Evolutionary conservation across 169 alveolate species (phyloP), one percentile per base, ranked within the genome.

Genomic region (Plasmodium gaboni): DNA sequence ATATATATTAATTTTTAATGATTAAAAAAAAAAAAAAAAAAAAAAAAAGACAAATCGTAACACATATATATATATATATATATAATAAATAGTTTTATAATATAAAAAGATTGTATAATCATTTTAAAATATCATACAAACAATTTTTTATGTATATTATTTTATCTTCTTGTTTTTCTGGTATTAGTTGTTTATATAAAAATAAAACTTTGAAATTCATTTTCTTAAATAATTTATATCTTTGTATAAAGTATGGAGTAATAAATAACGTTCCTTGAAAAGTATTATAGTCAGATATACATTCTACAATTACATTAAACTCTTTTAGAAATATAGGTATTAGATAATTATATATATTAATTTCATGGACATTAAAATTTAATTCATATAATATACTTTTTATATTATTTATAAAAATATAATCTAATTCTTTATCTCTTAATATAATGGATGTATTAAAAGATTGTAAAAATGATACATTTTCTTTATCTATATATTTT

Each of bases 191-290:
- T 48, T 83, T 83, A 70, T 83, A 69, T 42, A 83, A 61, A 69
- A 67, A 44, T 51, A 83, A 59, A 38, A 83, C 85, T 69, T 26
- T 83, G 51, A 32, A 83, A 69, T 71, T 71, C 12, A 69, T 63
- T 38, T 19, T 83, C 53, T 83, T 83, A 83, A 83, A 83, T 83
- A 83, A 59, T 17, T 69, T 60, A 68, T 83, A 83, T 42, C 91
- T 69, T 83, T 83, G 86, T 7, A 73, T 38, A 83, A 83, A 67
- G 67, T 83, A 83, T 15, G 91, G 91, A 69, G 50, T 67, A 68
- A 83, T 46, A 38, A 28, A 28, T 24, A 51, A 71, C 6, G 91
- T 55, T 9, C 73, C 85, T 24, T 55, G 51, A 83, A 83, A 83
- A 15, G 85, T 83, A 17, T 83, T 61, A 38, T 83, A 38, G 15